phyloP scores from a whole-genome alignment of 140 eudicot species.

The Oenanthe javanica region DNA sequence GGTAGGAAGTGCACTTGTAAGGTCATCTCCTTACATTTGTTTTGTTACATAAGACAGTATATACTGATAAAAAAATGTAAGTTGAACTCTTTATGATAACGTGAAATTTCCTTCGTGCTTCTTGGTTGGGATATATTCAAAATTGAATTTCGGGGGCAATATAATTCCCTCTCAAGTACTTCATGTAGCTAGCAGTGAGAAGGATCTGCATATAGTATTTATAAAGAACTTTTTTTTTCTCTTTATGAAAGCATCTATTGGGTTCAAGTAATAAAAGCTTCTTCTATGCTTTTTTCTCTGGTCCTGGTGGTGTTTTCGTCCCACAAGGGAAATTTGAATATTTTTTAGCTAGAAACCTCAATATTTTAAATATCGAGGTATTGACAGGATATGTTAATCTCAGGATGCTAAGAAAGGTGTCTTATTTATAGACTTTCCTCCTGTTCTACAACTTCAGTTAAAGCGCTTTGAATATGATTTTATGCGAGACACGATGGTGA shows the following conservation, averaged over 20 bases:
- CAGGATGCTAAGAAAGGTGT: conserved; percentile 98
- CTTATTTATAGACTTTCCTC: conserved; percentile 86
- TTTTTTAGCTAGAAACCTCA: background rate
- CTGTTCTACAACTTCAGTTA: conserved; percentile 93
- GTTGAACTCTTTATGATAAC: too few relatives aligned
- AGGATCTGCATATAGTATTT: too few relatives aligned
- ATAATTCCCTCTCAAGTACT: too few relatives aligned
- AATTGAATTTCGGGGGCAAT: too few relatives aligned
- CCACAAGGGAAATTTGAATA: background rate
- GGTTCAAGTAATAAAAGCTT: background rate
- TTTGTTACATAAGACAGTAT: background rate
- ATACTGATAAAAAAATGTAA: too few relatives aligned
- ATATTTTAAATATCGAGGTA: background rate
- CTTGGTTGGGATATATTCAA: too few relatives aligned
- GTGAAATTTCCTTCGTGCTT: too few relatives aligned
- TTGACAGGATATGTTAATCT: conserved; percentile 4
- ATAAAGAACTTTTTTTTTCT: too few relatives aligned
- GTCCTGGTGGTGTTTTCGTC: background rate
- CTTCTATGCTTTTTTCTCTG: background rate
- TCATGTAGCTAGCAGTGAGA: too few relatives aligned
- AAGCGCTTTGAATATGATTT: conserved; percentile 95
- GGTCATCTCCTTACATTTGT: background rate
- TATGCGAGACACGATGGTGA: conserved; percentile 83
- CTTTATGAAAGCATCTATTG: too few relatives aligned
- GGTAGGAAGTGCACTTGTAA: background rate